These are phyloP conservation scores for Aspergillus brunneoviolaceus DNA, from an alignment of 2,329 filamentous ascomycete species.

Conservation along the genomic window DNA sequence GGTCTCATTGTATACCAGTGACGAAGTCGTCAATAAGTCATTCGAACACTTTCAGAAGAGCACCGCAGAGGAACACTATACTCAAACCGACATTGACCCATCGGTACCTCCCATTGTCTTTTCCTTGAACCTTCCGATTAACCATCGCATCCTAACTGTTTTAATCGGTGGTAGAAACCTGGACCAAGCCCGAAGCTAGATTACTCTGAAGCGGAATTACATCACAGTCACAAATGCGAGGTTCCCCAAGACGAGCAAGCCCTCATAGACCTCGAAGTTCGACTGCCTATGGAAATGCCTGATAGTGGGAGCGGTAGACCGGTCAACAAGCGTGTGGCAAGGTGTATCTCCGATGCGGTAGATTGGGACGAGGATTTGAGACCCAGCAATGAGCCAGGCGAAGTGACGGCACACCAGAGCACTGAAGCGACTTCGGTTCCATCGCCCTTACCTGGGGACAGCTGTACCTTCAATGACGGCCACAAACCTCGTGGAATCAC, in stretches of 20 bases:
- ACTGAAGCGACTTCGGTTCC: conserved; percentile 16
- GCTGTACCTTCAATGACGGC: not conserved
- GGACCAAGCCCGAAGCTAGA: not conserved
- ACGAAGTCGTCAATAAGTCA: not conserved
- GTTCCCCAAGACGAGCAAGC: not conserved
- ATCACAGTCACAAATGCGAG: not conserved
- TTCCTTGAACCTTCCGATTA: not conserved
- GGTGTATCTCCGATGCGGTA: conserved; percentile 11
- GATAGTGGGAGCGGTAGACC: conserved; percentile 17
- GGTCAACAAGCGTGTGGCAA: conserved; percentile 9
- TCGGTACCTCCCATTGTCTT: not conserved
- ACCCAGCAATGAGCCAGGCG: conserved; percentile 22
- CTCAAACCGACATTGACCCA: not conserved
- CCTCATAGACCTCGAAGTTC: not conserved
- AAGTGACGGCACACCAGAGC: not conserved
- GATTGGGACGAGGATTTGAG: conserved; percentile 35
- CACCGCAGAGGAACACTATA: not conserved
- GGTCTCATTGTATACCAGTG: not conserved
- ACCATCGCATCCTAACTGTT: not conserved
- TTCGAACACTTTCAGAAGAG: not conserved
- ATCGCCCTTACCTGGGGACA: conserved; percentile 13
- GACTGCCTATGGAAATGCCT: not conserved
- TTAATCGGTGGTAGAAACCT: not conserved
- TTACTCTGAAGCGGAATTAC: not conserved
- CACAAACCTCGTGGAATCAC: not conserved